Evolutionary conservation across 116 monocot species (phyloP).

Genomic region (Dioscorea cayenensis): DNA sequence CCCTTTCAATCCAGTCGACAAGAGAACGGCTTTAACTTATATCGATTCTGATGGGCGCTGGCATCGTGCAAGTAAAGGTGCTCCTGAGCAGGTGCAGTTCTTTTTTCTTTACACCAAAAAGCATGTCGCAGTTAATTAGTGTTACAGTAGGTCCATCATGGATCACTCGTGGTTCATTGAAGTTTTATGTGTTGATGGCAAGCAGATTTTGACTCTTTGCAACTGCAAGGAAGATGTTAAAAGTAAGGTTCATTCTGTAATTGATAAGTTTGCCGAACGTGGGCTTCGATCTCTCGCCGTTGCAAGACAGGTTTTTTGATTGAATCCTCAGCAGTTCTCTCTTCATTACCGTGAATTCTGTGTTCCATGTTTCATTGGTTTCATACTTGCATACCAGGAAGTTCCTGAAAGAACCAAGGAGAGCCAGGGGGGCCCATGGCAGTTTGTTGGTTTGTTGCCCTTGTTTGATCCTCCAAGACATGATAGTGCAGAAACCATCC

Average conservation of each 20-base stretch:
- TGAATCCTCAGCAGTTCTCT: not conserved
- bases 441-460: constrained; percentile 66
- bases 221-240: constrained; percentile 48
- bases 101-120: not conserved
- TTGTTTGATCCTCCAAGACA: constrained; percentile 77
- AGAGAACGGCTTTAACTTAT: constrained; percentile 70
- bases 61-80: constrained; percentile 73
- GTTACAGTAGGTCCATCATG: too few relatives aligned
- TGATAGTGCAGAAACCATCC: constrained; percentile 79
- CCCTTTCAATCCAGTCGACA: constrained; percentile 75
- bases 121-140: too few relatives aligned
- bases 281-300: constrained; percentile 69
- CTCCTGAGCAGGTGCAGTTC: constrained; percentile 56
- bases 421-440: constrained; percentile 57
- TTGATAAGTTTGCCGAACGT: constrained; percentile 69
- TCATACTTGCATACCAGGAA: constrained; percentile 26
- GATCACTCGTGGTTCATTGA: not conserved
- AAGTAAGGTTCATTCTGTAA: constrained; percentile 50
- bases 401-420: constrained; percentile 70
- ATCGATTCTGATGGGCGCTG: constrained; percentile 48
- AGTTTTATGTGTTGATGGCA: not conserved
- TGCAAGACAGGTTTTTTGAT: constrained; percentile 42
- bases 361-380: not conserved
- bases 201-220: constrained; percentile 52
- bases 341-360: not conserved